Base-by-base conservation (phyloP, 345 rosid genomes). In the Zanthoxylum bungeanum region DNA sequence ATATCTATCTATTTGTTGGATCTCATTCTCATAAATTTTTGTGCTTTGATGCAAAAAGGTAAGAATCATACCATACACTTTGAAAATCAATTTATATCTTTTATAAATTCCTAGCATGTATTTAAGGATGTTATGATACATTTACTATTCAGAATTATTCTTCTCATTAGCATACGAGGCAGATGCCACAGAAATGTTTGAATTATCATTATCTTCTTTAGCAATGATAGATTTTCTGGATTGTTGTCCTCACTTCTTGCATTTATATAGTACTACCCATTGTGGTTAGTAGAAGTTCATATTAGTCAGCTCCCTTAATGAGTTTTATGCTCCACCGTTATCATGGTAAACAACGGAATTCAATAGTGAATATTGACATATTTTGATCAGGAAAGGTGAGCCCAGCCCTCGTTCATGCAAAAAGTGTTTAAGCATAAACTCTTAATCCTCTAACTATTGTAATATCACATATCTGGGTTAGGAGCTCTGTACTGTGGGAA, bases 401-500 rank as follows among this genome's bases (percentile, higher is more conserved):
- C n/a, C n/a, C n/a, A n/a, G n/a, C n/a, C n/a, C n/a, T n/a, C n/a
- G n/a, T n/a, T 58, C 33, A 33, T 76, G 76, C 52, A n/a, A 42
- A 39, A 77, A 9, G 34, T 8, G 10, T 47, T 55, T 40, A 21
- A 33, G 63, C 3, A 19, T 66, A 17, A 49, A 40, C 14, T 51
- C 17, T 69, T 69, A 7, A 33, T 70, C 44, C 70, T 75, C 60
- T 68, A 69, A 46, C 72, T 56, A 4, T 36, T 60, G 19, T 62
- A 51, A 47, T 36, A 16, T 44, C 33, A 39, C 60, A 66, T 52
- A 62, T 75, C 30, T 67, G 21, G 70, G 76, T 64, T 80, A 92
- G 99, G 85, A 97, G 99, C 74, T 80, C 83, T 58, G 75, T 95
- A 72, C 80, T 69, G 78, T 92, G 99, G 99, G 92, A 89, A 77